A percentile compares a stretch with the other conserved stretches of the same genome.
Evolutionary conservation across 176 grass and related monocot species (phyloP).

Genomic region (Carex myosuroides): DNA sequence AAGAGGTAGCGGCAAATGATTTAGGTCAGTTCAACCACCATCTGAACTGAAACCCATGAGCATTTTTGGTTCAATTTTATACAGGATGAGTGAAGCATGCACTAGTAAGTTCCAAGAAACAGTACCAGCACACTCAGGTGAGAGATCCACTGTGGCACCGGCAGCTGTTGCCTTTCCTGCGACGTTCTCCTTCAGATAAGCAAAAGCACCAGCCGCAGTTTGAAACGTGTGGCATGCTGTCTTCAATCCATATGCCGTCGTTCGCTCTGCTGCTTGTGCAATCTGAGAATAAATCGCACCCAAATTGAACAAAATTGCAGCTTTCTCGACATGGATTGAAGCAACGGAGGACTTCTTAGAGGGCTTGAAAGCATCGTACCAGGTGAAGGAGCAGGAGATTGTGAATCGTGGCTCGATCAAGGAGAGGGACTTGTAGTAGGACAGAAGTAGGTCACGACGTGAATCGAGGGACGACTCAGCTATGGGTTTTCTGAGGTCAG

Average conservation of each 20-base stretch:
- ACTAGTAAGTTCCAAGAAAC: background rate
- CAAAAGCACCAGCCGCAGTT: conserved; percentile 66
- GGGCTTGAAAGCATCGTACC: conserved; percentile 82
- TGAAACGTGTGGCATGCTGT: conserved; percentile 79
- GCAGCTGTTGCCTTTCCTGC: conserved; percentile 63
- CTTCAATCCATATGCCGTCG: conserved; percentile 62
- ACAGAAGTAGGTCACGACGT: conserved; percentile 65
- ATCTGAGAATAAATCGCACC: conserved; percentile 86
- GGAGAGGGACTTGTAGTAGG: conserved; percentile 67
- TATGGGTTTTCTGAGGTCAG: conserved; percentile 43
- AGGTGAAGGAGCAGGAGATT: conserved; percentile 85
- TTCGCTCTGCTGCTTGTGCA: conserved; percentile 63
- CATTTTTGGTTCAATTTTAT: background rate
- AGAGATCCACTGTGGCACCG: conserved; percentile 70
- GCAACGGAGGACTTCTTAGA: conserved; percentile 53
- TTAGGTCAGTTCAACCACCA: background rate
- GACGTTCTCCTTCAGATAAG: conserved; percentile 61
- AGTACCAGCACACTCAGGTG: conserved; percentile 58
- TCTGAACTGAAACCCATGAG: background rate
- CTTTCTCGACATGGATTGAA: conserved; percentile 79
- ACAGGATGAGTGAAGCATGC: background rate
- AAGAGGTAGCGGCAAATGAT: background rate
- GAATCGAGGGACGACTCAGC: conserved; percentile 50
- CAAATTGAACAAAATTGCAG: conserved; percentile 82
- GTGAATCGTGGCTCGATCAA: conserved; percentile 90